Percentiles rank a stretch among this genome's conserved stretches.
phyloP scores from a whole-genome alignment of 2,329 filamentous ascomycete species.

The Stagonosporopsis rhizophila region DNA sequence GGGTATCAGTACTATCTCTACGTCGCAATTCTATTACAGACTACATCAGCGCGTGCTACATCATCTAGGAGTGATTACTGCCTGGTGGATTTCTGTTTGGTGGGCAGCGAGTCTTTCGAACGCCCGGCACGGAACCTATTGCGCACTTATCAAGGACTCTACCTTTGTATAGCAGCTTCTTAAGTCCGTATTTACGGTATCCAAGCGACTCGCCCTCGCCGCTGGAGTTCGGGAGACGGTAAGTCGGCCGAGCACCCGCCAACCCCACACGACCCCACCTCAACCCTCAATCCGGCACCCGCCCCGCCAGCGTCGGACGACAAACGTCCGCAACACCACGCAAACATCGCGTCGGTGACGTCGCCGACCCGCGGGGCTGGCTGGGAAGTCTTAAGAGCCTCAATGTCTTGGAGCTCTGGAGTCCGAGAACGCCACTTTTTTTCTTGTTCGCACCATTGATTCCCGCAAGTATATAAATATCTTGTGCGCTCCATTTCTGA shows the following conservation, averaged over 20 bases:
- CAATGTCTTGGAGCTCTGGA: constrained; percentile 2
- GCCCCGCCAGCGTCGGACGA: constrained; percentile 27
- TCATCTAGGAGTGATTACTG: too few species aligned
- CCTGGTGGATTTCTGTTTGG: too few species aligned
- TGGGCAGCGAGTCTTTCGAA: too few species aligned
- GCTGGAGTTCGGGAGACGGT: constrained; percentile 1
- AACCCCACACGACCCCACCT: constrained; percentile 15
- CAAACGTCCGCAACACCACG: constrained; percentile 32
- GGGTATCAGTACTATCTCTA: not conserved
- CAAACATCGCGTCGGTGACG: constrained; percentile 21
- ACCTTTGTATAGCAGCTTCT: too few species aligned
- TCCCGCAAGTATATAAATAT: not conserved
- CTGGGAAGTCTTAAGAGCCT: constrained; percentile 1
- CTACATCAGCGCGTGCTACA: too few species aligned
- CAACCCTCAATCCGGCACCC: constrained; percentile 11
- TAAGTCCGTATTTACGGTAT: too few species aligned
- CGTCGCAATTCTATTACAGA: too few species aligned
- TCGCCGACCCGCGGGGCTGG: constrained; percentile 17
- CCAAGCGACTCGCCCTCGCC: too few species aligned
- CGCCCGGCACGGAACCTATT: too few species aligned
- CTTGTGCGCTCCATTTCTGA: not conserved
- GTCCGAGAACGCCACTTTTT: not conserved
- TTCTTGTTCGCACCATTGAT: not conserved
- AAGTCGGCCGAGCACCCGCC: constrained; percentile 22
- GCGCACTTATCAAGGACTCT: too few species aligned